These are phyloP conservation scores for Triadica sebifera DNA, from an alignment of 345 rosid genomes.

Conservation along the genomic window DNA sequence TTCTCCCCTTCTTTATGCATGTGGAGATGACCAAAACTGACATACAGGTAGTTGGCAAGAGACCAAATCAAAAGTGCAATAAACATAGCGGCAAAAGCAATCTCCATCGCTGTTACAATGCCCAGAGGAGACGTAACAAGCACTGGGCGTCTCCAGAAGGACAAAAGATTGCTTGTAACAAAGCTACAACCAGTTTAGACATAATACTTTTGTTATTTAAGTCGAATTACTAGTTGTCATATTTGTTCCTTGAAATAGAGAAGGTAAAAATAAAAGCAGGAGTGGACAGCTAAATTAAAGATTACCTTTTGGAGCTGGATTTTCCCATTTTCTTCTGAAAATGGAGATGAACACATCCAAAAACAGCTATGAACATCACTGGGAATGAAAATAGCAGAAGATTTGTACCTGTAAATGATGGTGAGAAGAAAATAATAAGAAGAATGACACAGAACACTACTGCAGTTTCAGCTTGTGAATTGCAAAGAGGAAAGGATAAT, in stretches of 20 bases:
- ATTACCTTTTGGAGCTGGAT: conserved; percentile 27
- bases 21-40: conserved; percentile 51
- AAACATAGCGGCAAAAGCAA: conserved; percentile 49
- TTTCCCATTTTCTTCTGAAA: conserved; percentile 33
- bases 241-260: too few relatives aligned
- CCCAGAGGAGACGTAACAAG: conserved; percentile 64
- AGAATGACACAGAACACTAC: not conserved
- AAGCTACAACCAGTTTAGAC: too few relatives aligned
- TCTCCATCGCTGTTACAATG: conserved; percentile 49
- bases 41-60: conserved; percentile 43
- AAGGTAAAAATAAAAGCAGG: too few relatives aligned
- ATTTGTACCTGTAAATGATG: conserved; percentile 45
- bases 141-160: conserved; percentile 32
- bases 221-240: too few relatives aligned
- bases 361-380: conserved; percentile 50
- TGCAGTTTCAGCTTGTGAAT: not conserved
- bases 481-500: not conserved
- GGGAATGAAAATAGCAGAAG: conserved; percentile 62
- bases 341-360: conserved; percentile 64
- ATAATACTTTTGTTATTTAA: too few relatives aligned
- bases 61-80: conserved; percentile 55
- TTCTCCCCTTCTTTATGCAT: conserved; percentile 32
- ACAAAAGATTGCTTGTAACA: not conserved
- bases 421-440: not conserved
- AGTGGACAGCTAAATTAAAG: not conserved